Conservation (phyloP, 2,329 filamentous ascomycete species). For the Fusarium vanettenii region DNA sequence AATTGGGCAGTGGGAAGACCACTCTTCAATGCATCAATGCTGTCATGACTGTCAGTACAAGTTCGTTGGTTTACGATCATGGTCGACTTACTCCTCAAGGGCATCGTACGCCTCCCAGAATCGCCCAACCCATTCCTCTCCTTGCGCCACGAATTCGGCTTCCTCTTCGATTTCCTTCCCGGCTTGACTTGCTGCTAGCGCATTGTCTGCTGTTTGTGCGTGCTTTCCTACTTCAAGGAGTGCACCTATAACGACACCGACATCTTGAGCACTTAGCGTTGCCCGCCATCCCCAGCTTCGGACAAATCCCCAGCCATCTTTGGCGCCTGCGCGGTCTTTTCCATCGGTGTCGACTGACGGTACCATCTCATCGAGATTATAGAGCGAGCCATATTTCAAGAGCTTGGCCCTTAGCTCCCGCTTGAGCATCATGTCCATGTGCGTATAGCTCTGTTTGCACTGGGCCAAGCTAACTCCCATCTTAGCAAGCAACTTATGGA, state of each 20-base stretch:
- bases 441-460: slow-evolving; percentile 94
- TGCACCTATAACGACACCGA: slow-evolving; percentile 91
- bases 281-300: slow-evolving; percentile 98
- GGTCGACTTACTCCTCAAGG: slow-evolving; percentile 70
- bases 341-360: slow-evolving; percentile 80
- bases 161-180: slow-evolving; percentile 59
- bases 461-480: slow-evolving; percentile 97
- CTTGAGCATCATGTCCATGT: slow-evolving; percentile 99
- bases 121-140: slow-evolving; percentile 73
- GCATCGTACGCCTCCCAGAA: slow-evolving; percentile 82
- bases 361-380: slow-evolving; percentile 93
- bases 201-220: slow-evolving; percentile 49
- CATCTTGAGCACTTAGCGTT: slow-evolving; percentile 91
- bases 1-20: slow-evolving; percentile 88
- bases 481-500: slow-evolving; percentile 95
- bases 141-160: slow-evolving; percentile 62
- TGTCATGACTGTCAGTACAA: slow-evolving; percentile 45
- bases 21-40: slow-evolving; percentile 79
- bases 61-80: not conserved
- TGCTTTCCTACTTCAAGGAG: slow-evolving; percentile 89
- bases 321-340: slow-evolving; percentile 75
- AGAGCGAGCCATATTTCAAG: slow-evolving; percentile 90
- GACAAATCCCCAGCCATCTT: slow-evolving; percentile 97
- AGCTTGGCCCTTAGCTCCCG: slow-evolving; percentile 86
- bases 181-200: slow-evolving; percentile 46